Base-by-base conservation (phyloP, 352 stramenopile species). In the Globisporangium paroecandrum region DNA sequence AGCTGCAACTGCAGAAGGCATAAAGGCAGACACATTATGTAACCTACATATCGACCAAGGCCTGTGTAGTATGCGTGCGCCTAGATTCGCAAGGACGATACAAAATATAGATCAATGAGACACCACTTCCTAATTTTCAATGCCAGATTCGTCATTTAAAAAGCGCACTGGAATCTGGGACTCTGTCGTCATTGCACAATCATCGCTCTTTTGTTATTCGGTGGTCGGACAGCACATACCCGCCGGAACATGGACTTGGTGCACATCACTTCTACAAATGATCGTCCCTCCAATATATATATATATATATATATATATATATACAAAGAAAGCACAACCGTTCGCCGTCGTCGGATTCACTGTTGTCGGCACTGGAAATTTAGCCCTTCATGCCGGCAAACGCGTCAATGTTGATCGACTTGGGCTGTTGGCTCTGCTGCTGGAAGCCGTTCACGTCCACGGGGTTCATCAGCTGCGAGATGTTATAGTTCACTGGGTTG, bases 391-490 rank as follows among this genome's bases (percentile, higher is more conserved):
- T 71, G 22, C 74, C 76, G 36, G 85, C 82, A 67, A 95, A 95
- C 9, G 87, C 74, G 68, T 95, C 86, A 64, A 95, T 95, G 68
- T 91, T 90, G 71, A 95, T 93, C 58, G 77, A 78, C 72, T 92
- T 89, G 74, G 73, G 65, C 59, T 83, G 76, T 22, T 49, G 70
- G 63, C 25, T 61, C 43, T 62, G 54, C 27, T 56, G 70, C 58
- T 69, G 62, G 8, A 75, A 76, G 53, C 77, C 74, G 63, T 78
- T 83, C 60, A 93, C 76, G 47, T 80, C 86, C 53, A 77, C 83
- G 12, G 87, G 87, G 66, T 93, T 91, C 85, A 94, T 90, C 51
- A 93, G 69, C 67, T 91, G 81, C 12, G 87, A 93, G 61, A 94
- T 94, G 71, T 87, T 93, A 72, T 87, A 90, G 73, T 93, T 94